These are phyloP conservation scores for Dactylis glomerata DNA, from an alignment of 176 grass and related monocot genomes.

Conservation along the genomic window DNA sequence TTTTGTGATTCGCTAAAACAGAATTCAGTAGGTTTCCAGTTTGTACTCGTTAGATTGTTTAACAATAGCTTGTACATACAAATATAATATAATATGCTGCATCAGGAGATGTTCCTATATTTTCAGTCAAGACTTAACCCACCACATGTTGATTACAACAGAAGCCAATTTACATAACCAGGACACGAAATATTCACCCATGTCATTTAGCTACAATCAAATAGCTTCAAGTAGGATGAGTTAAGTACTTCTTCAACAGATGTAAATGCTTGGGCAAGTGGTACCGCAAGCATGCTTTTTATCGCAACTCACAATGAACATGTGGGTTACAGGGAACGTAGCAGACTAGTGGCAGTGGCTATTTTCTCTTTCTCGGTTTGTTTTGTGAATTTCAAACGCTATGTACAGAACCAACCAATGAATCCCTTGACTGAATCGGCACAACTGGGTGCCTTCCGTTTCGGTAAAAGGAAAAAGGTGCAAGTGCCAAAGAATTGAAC, in stretches of 20 bases:
- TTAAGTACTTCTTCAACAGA: neutral
- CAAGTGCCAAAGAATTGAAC: constrained; percentile 10
- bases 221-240: neutral
- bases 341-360: neutral
- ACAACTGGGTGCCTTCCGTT: neutral
- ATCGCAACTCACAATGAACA: neutral
- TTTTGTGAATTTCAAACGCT: neutral
- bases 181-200: neutral
- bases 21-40: neutral
- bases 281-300: neutral
- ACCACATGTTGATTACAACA: constrained; percentile 40
- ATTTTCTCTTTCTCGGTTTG: neutral
- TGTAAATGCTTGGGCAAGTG: neutral
- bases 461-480: neutral
- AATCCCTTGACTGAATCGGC: neutral
- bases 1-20: neutral
- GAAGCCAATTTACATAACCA: neutral
- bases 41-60: neutral
- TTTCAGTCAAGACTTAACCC: constrained; percentile 16
- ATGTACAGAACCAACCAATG: neutral
- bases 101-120: neutral
- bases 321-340: neutral
- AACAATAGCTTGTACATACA: neutral
- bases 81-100: neutral
- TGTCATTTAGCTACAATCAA: neutral